Evolutionary conservation across 192 early-diverging fungal genomes (phyloP), one percentile per base, ranked within the genome.

Genomic region (Allomyces javanicus): DNA sequence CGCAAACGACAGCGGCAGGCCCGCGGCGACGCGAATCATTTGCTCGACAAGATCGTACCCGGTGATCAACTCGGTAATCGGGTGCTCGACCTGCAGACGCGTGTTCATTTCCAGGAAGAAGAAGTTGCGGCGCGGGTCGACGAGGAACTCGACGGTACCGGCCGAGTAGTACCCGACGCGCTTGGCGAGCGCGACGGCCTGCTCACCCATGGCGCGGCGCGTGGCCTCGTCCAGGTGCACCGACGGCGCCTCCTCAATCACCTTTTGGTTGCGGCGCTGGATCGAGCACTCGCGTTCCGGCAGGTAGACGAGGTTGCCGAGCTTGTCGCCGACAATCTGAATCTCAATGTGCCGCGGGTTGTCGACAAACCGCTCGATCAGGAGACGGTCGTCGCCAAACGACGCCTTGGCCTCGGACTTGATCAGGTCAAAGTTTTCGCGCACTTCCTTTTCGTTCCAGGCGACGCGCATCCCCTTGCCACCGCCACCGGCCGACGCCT

Each of bases 281-380:
- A 89, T 87, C 22, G 87, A 89, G 71, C 87, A 89, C 73, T 89
- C 91, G 63, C 94, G 82, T 75, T 96, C 94, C 4, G 91, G 91
- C 50, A 96, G 75, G 74, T 90, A 96, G 27, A 89, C 66, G 19
- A 79, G 77, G 70, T 87, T 84, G 67, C 90, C 89, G 66, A 77
- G 73, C 66, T 79, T 80, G 70, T 86, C 84, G 7, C 80, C 86
- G 25, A 90, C 69, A 23, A 88, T 73, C 71, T 87, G 88, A 26
- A 90, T 83, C 73, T 87, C 85, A 66, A 89, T 89, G 66, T 86
- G 87, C 24, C 85, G 81, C 33, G 83, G 90, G 64, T 90, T 80
- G 55, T 89, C 87, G 65, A 96, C 87, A 70, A 89, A 96, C 76
- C 89, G 90, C 74, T 96, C 94, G 24, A 96, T 86, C 62, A 96